Evolutionary conservation across 352 stramenopile species (phyloP), one percentile per base, ranked within the genome.

Genomic region (Chrysophaeum taylorii): DNA sequence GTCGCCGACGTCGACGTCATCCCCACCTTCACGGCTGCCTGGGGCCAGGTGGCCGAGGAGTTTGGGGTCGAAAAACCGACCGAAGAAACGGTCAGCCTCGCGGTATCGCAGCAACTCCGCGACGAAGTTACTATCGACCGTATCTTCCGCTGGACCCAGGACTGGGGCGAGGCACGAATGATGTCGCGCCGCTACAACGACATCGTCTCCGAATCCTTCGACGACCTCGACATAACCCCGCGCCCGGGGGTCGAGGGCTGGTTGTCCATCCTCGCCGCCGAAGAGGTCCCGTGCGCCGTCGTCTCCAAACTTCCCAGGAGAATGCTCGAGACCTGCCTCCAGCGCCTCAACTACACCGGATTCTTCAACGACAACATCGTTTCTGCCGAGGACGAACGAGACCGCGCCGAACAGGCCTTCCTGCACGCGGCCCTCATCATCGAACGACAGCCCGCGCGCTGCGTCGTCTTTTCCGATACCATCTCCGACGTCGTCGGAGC

Each of bases 291-390:
- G 5, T 60, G 48, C 48, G 18, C 33, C 31, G 57, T 45, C 33
- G 57, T 66, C 1, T 48, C 57, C 12, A 5, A n/a, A 2, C 57
- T 66, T 7, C 57, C 57, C 5, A 1, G 31, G 33, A 42, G 27
- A 18, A 5, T 66, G 14, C 14, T 66, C 57, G 33, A 48, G 12
- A 36, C 31, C 57, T 66, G 57, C 57, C 57, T 66, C 33, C 33
- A 45, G 33, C 31, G 23, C 2, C 57, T 66, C 57, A 66, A 66
- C 57, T 18, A 45, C 33, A 31, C 57, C 14, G 16, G 27, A 5
- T 66, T 38, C 57, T 66, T 66, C 57, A 36, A 25, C 57, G 57
- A 45, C 18, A 31, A 36, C 35, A 2, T 66, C 57, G 57, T 66
- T 5, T 66, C 12, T 36, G 33, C 31, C 33, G 57, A 66, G 36